Evolutionary conservation across 805 yeast species (phyloP), one percentile per base, ranked within the genome.

Genomic region (Candida schatavii): DNA sequence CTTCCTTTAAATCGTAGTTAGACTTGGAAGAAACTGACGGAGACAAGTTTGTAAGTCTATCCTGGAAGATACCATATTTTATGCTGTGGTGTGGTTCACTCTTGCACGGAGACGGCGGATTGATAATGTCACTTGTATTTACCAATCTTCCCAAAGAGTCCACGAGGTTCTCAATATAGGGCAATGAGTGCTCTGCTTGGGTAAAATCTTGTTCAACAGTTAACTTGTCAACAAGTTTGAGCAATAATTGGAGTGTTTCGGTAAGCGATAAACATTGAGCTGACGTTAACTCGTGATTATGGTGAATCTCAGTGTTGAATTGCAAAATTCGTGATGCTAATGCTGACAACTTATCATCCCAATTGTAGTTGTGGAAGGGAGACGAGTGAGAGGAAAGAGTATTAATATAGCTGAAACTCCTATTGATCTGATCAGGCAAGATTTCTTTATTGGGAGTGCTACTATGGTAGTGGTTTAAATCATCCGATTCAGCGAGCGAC

Each of bases 21-120:
- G 46, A 41, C n/a, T 37, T 38, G 3, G 47, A 19, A 2, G 54
- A 47, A 3, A 46, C 32, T n/a, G 54, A 46, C 10, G 49, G 51
- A 19, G 48, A 46, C 23, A 44, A 31, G 29, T 40, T 47, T 19
- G 45, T 17, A 22, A 41, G 14, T 17, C 45, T 20, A 29, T 44
- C 47, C 30, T 44, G 48, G 26, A 46, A 44, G 27, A 43, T 35
- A 5, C 49, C 47, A n/a, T 33, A 34, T 22, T 37, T 39, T 26
- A 33, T 34, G 35, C 5, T 20, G 43, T 13, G 58, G 59, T 21
- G 46, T 7, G 27, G 27, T 23, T 23, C 27, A 7, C 10, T 23
- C 27, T 23, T 23, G 27, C 27, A 7, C 7, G 27, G 27, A 23
- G 27, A 23, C 11, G 27, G 27, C 27, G 27, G 27, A 11, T 23